phyloP scores from a whole-genome alignment of 345 rosid genomes.

The Adansonia digitata region DNA sequence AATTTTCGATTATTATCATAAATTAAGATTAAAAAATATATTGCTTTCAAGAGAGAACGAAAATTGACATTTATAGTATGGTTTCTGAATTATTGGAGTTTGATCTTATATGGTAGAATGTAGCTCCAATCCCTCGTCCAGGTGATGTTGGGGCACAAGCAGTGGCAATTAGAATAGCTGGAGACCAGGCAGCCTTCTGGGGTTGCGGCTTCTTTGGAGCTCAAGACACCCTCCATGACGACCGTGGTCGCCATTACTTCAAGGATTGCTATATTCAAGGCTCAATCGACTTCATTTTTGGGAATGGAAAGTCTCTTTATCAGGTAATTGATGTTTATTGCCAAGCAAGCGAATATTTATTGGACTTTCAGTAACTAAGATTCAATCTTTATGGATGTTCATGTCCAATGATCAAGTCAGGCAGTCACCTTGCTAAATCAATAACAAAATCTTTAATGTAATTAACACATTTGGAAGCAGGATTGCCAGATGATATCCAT shows the following conservation, averaged over 20 bases:
- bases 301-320: slow-evolving; percentile 73
- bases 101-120: slow-evolving; percentile 36
- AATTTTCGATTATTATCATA: background rate
- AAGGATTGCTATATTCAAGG: slow-evolving; percentile 87
- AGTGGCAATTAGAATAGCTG: slow-evolving; percentile 70
- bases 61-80: background rate
- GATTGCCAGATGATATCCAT: slow-evolving; percentile 68
- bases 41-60: background rate
- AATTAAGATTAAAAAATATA: background rate
- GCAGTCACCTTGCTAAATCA: too few relatives aligned
- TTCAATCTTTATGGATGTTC: too few relatives aligned
- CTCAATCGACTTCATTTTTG: slow-evolving; percentile 89
- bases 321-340: slow-evolving; percentile 31
- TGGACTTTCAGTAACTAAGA: too few relatives aligned
- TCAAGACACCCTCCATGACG: slow-evolving; percentile 95
- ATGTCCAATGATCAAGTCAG: too few relatives aligned
- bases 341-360: too few relatives aligned
- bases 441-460: background rate
- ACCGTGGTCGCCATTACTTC: slow-evolving; percentile 27
- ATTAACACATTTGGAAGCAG: slow-evolving; percentile 27
- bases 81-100: background rate
- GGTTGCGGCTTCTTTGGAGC: slow-evolving; percentile 98
- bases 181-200: slow-evolving; percentile 65
- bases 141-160: slow-evolving; percentile 83
- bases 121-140: slow-evolving; percentile 75